Conservation (phyloP, 306 rosid species). For the Rosa multiflora region DNA sequence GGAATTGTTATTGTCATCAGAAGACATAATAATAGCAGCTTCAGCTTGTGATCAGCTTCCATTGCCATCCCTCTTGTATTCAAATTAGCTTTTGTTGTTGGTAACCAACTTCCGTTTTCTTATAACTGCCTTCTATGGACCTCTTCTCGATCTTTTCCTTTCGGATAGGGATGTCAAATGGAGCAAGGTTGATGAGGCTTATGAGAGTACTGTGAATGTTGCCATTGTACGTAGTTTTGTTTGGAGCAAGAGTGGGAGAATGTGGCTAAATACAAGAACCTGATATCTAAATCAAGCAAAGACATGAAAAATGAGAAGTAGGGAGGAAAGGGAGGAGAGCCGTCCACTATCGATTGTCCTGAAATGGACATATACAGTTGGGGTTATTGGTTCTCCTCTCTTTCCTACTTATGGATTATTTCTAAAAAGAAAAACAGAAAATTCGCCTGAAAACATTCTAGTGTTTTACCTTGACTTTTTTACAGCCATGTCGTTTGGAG, state of each 20-base stretch:
- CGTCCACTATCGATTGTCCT: conserved; percentile 16
- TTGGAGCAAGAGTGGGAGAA: not conserved
- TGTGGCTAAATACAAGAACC: not conserved
- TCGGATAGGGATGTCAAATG: not conserved
- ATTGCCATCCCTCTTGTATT: not conserved
- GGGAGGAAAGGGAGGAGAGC: conserved; percentile 35
- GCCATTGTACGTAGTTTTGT: not conserved
- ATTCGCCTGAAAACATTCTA: not conserved
- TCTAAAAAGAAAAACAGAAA: not conserved
- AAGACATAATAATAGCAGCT: conserved; percentile 30
- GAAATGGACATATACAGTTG: not conserved
- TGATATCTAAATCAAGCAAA: conserved; percentile 11
- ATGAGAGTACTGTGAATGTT: not conserved
- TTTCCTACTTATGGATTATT: not conserved
- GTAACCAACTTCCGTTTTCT: not conserved
- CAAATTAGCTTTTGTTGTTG: not conserved
- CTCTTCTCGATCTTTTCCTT: not conserved
- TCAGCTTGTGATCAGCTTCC: conserved; percentile 25
- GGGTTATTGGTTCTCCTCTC: not conserved
- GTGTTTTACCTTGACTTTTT: not conserved
- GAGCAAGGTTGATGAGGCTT: not conserved
- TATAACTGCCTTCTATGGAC: not conserved
- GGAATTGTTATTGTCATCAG: conserved; percentile 26
- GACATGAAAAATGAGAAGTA: conserved; percentile 25
- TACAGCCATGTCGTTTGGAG: not conserved